Base-by-base conservation (phyloP, 1,284 basidiomycete species). In the Mixia osmundae region DNA sequence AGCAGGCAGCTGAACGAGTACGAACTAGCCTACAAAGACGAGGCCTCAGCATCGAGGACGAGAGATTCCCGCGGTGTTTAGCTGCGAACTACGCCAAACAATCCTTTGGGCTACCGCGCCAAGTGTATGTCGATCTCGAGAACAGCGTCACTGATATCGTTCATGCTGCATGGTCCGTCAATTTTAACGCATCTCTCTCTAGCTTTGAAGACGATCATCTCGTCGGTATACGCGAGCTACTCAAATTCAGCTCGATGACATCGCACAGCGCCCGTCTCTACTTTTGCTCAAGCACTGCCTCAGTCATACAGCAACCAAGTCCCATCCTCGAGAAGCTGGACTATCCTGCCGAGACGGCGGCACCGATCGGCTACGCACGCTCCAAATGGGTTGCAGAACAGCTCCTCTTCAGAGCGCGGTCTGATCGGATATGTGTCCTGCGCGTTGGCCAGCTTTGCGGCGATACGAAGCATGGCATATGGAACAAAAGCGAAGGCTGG, bases 351-450 rank as follows among this genome's bases (percentile, higher is more conserved):
- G 48, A 44, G 1, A 52, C 57, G 22, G 62, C 64, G 0, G 59
- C 58, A 7, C 50, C 52, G 3, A 65, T 68, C 37, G 69, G 69
- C 18, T 71, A 71, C 44, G 69, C 65, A 4, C 50, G 62, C 35
- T 60, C 54, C 36, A 72, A 72, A 48, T 72, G 69, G 68, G 65
- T 71, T 1, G 64, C 62, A 0, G 70, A 72, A 64, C 44, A 57
- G 65, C 44, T 49, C 53, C 26, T 62, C 57, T 22, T 54, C 48
- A 20, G 49, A 45, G 25, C 11, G 40, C 49, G 18, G 57, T 57
- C 4, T 10, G 30, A 30, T 23, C 37, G 4, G 15, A 36, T 28
- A 33, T 61, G 58, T 6, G 57, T 67, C 2, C 44, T 68, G 19
- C 50, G 67, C 19, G 54, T 58, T 21, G 56, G 56, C 7, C 56